Percentiles rank a stretch among this genome's conserved stretches.
These are phyloP conservation scores for Seminavis robusta DNA, from an alignment of 108 stramenopile species.

Conservation along the genomic window DNA sequence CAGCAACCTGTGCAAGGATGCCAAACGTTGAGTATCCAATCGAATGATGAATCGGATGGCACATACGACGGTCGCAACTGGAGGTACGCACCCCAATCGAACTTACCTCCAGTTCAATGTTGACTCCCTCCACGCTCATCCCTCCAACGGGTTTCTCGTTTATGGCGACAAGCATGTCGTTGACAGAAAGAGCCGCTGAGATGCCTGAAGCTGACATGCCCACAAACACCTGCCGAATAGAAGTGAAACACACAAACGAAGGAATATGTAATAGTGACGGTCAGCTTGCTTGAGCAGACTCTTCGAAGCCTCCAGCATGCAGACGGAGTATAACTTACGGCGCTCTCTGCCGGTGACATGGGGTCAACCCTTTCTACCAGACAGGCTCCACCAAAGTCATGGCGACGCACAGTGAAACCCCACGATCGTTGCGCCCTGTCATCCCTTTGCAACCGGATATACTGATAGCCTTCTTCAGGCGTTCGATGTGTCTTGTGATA, in stretches of 20 bases:
- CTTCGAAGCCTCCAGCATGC: not conserved
- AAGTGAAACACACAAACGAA: not conserved
- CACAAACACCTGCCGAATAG: not conserved
- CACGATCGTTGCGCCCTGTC: slow-evolving; percentile 42
- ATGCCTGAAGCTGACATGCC: not conserved
- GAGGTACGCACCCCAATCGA: too few relatives aligned
- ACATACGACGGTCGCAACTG: too few relatives aligned
- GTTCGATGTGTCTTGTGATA: slow-evolving; percentile 58
- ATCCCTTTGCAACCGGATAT: slow-evolving; percentile 55
- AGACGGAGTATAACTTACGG: slow-evolving; percentile 47
- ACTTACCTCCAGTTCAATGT: slow-evolving; percentile 63
- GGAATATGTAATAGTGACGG: not conserved
- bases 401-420: slow-evolving; percentile 56
- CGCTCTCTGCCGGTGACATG: slow-evolving; percentile 58
- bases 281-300: not conserved
- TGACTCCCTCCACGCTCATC: slow-evolving; percentile 54
- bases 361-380: slow-evolving; percentile 59
- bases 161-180: slow-evolving; percentile 73
- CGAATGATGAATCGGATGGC: slow-evolving; percentile 10
- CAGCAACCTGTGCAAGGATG: too few relatives aligned
- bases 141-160: slow-evolving; percentile 69
- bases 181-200: slow-evolving; percentile 29
- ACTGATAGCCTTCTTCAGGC: slow-evolving; percentile 54
- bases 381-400: slow-evolving; percentile 83
- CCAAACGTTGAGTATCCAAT: slow-evolving; percentile 37